Evolutionary conservation across 2,329 filamentous ascomycete species (phyloP), one percentile per base, ranked within the genome.

Genomic region (Fusarium illudens): DNA sequence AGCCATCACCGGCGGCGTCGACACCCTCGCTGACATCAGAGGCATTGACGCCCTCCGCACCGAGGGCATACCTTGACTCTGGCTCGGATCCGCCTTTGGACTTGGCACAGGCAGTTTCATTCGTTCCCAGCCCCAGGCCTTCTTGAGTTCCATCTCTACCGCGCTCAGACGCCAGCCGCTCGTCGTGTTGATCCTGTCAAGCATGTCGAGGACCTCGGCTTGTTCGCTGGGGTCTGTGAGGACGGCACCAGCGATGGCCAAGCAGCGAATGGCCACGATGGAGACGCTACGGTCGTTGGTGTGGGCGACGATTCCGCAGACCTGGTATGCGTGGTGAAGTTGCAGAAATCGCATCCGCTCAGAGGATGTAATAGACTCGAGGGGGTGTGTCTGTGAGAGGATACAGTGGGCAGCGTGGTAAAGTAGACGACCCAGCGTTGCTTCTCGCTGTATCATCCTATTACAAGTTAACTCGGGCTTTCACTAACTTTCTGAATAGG

Each of bases 291-390:
- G 85, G 75, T 97, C 93, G 73, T 94, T 92, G 53, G 91, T 89
- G 75, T 97, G 93, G 3, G 93, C 92, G 22, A 92, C 89, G 65
- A 98, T 96, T 13, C 95, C 95, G 75, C 94, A 97, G 22, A 97
- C 90, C 75, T 94, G 90, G 70, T 92, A 90, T 0, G 93, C 91
- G 75, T 97, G 93, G 64, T 88, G 87, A 50, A 90, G 83, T 71
- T 92, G 89, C 74, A 92, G 85, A 5, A 86, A 83, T 48, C 86
- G 87, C 87, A 95, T 92, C 62, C 93, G 90, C 4, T 87, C 82
- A 3, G 84, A 84, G 17, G 83, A 82, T 34, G 87, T 84, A 8
- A 85, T 81, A 11, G 86, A 82, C 34, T 89, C 84, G 53, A 91
- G 77, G 0, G 94, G 94, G 75, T 97, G 91, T 20, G 90, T 90